Evolutionary conservation across 148 eudicot genomes (phyloP), one percentile per base, ranked within the genome.

Genomic region (Rheum nobile): DNA sequence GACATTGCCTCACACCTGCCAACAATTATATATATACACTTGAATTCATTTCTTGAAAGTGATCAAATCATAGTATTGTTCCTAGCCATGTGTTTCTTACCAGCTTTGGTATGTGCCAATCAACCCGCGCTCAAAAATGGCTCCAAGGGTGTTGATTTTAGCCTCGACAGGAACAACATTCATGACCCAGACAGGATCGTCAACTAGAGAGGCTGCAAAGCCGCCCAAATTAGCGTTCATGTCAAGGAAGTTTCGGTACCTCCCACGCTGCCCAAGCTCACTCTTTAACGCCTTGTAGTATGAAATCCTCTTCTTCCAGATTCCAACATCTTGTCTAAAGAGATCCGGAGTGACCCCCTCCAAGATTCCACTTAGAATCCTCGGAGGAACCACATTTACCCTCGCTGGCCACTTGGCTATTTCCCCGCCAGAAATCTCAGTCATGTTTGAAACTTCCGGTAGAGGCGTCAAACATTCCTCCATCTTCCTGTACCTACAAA

Each of bases 1-100:
- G 98, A 94, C 96, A 94, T 85, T 29, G 98, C 98, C 72, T 94
- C 98, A 39, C 98, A 91, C 98, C 98, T 94, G 26, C 43, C 54
- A 37, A 52, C 8, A 28, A 6, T 1, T 0, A n/a, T n/a, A n/a
- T n/a, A n/a, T n/a, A n/a, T n/a, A n/a, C n/a, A n/a, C 21, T n/a
- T 19, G 19, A 5, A 32, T 34, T 22, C 41, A 34, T 39, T 19
- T 24, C 41, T 22, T 70, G 24, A 10, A 10, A 70, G 21, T 28
- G 14, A 35, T 10, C n/a, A 70, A 16, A 39, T 12, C 16, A 29
- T 31, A 38, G 24, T 6, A 8, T 46, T 9, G 39, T 26, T 21
- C 26, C 65, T 55, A 21, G 16, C 4, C 34, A 13, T 71, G 19
- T 42, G 11, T 8, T 71, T n/a, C 82, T 44, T 83, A 91, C 99